phyloP scores from a whole-genome alignment of 345 rosid species.

The Lagerstroemia speciosa region DNA sequence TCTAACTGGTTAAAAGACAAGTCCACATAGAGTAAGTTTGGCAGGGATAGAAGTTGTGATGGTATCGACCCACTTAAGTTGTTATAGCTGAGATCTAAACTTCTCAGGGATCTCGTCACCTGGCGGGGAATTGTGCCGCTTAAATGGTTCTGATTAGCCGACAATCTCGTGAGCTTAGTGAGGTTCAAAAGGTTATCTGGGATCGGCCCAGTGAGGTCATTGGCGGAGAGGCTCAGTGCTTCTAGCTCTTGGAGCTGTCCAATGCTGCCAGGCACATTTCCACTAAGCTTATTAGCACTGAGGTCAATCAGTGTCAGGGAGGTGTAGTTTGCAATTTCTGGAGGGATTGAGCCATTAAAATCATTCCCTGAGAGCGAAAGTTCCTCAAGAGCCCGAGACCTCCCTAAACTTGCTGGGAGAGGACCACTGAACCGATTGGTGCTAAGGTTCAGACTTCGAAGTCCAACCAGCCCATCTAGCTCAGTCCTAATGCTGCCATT shows the following conservation, averaged over 20 bases:
- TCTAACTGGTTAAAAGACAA: slow-evolving; percentile 40
- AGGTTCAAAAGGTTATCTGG: slow-evolving; percentile 36
- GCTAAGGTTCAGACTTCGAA: slow-evolving; percentile 40
- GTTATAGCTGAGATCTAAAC: slow-evolving; percentile 58
- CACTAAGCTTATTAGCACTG: slow-evolving; percentile 32
- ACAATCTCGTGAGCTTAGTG: slow-evolving; percentile 38
- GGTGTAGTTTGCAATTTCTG: slow-evolving; percentile 21
- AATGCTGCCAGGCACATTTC: slow-evolving; percentile 40
- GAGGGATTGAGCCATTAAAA: slow-evolving; percentile 42
- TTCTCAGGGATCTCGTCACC: slow-evolving; percentile 33
- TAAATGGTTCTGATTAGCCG: slow-evolving; percentile 48
- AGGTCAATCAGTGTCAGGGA: slow-evolving; percentile 46
- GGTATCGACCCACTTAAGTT: slow-evolving; percentile 38
- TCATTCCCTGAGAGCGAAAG: slow-evolving; percentile 35
- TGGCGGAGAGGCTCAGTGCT: slow-evolving; percentile 42
- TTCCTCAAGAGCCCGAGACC: slow-evolving; percentile 25
- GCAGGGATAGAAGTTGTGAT: slow-evolving; percentile 27
- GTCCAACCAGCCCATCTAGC: slow-evolving; percentile 39
- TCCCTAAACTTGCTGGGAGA: slow-evolving; percentile 35
- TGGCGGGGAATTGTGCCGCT: slow-evolving; percentile 37
- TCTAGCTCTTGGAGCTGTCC: slow-evolving; percentile 42
- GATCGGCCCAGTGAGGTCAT: slow-evolving; percentile 33
- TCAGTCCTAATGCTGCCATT: slow-evolving; percentile 26
- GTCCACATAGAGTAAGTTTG: slow-evolving; percentile 34
- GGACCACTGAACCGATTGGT: slow-evolving; percentile 27